Evolutionary conservation across 1,139 yeast genomes (phyloP).

Genomic region (Hansenula lynferdii): DNA sequence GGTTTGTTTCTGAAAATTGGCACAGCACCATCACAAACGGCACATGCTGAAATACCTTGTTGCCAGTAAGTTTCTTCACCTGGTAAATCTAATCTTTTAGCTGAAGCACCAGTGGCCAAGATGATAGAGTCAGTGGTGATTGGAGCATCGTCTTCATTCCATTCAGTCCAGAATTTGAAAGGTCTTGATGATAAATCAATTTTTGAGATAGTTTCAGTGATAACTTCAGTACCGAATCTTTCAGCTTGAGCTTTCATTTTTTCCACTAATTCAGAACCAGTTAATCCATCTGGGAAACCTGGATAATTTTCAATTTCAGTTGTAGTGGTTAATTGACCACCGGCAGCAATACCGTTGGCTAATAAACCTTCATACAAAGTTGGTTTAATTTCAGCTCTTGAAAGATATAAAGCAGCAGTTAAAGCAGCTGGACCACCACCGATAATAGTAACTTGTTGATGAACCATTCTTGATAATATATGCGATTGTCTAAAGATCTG

Average conservation of each 20-base stretch:
- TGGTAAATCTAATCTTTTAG: slow-evolving; percentile 87
- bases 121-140: slow-evolving; percentile 89
- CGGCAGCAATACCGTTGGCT: slow-evolving; percentile 98
- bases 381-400: slow-evolving; percentile 96
- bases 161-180: slow-evolving; percentile 96
- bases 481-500: neutral
- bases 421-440: slow-evolving; percentile 99
- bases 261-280: slow-evolving; percentile 87
- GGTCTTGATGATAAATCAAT: slow-evolving; percentile 84
- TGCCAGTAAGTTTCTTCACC: slow-evolving; percentile 99
- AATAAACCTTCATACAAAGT: slow-evolving; percentile 92
- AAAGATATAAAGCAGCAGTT: slow-evolving; percentile 95
- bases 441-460: slow-evolving; percentile 84
- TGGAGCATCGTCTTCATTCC: slow-evolving; percentile 84
- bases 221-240: slow-evolving; percentile 86
- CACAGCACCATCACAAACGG: slow-evolving; percentile 99
- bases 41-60: slow-evolving; percentile 98
- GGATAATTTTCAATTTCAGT: slow-evolving; percentile 98
- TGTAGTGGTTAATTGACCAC: slow-evolving; percentile 97
- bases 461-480: slow-evolving; percentile 54
- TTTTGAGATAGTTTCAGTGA: slow-evolving; percentile 91
- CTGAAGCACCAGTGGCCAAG: slow-evolving; percentile 96
- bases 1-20: slow-evolving; percentile 98
- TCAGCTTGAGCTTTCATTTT: slow-evolving; percentile 85
- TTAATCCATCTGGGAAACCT: slow-evolving; percentile 94